Base-by-base conservation (phyloP, 768 basidiomycete genomes). In the Phylloporus sp. region DNA sequence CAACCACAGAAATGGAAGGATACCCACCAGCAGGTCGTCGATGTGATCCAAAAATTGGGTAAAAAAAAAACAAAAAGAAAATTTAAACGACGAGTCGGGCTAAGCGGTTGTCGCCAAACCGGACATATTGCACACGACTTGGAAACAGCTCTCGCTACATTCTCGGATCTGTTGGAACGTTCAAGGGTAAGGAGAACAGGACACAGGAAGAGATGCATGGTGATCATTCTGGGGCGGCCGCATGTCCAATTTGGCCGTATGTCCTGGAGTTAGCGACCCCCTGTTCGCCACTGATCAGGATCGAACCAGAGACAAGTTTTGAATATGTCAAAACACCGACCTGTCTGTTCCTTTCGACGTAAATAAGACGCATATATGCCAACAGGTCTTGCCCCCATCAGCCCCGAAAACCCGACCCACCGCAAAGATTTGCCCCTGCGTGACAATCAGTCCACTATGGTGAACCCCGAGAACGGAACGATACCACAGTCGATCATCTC, bases 181-280 rank as follows among this genome's bases (percentile, higher is more conserved):
- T 64, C 63, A 42, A 49, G 59, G 63, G 63, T 38, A 54, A 22
- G 13, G 38, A 50, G 20, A 45, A 41, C 51, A 39, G 26, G 34
- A 45, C 44, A 47, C 45, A 50, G 55, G 46, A 52, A 27, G n/a
- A 28, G 44, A 52, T 23, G 42, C 53, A 45, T 45, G 32, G 23
- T 28, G 47, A 48, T 52, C 31, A 41, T 57, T 66, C 54, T 66
- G 47, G 63, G 63, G 63, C 56, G 3, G 52, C 63, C 63, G 42
- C 63, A 65, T 64, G 63, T 58, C 46, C 11, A 24, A 48, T 28
- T 38, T 36, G 51, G 43, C 49, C 23, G 47, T 55, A 29, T 39
- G 26, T 23, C 20, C 23, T 43, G 27, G 24, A 12, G 36, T 31
- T 23, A 36, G n/a, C 27, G 24, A 44, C 24, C 38, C 40, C 58